Percentiles rank a stretch among this genome's conserved stretches.
Conservation (phyloP, 805 yeast species). For the Saturnispora diversa region DNA sequence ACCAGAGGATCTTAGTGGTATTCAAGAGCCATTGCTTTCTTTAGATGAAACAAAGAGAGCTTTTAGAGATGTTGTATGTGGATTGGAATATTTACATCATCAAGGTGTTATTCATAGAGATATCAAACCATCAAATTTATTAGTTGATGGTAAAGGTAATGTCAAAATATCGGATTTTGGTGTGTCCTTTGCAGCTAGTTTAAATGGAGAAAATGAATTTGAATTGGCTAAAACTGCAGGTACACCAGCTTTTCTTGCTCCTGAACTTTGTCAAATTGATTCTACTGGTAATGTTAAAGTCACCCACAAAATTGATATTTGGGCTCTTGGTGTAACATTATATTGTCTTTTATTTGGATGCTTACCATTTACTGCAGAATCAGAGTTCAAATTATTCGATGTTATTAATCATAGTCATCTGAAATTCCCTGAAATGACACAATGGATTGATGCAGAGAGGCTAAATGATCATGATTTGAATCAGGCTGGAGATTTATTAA, state of each 20-base stretch:
- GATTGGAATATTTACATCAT: conserved; percentile 82
- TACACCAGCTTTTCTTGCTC: conserved; percentile 94
- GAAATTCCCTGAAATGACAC: conserved; percentile 42
- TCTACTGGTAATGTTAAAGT: conserved; percentile 41
- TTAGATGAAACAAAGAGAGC: conserved; percentile 61
- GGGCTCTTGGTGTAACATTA: conserved; percentile 93
- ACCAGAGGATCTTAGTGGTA: conserved; percentile 20
- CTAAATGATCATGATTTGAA: conserved; percentile 24
- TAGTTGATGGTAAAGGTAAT: conserved; percentile 57
- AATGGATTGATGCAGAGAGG: conserved; percentile 23
- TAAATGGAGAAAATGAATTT: conserved; percentile 51
- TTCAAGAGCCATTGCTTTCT: conserved; percentile 54
- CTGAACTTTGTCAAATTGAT: conserved; percentile 74
- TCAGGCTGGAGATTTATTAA: conserved; percentile 51
- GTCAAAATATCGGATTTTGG: conserved; percentile 98
- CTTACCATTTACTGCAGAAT: conserved; percentile 81
- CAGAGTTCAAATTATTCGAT: conserved; percentile 78
- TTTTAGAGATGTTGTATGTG: conserved; percentile 76
- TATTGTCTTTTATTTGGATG: conserved; percentile 82
- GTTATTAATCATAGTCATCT: conserved; percentile 61
- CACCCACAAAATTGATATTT: conserved; percentile 83
- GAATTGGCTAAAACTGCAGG: conserved; percentile 96
- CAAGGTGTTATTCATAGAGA: conserved; percentile 93
- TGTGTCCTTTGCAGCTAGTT: conserved; percentile 62
- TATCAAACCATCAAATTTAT: conserved; percentile 87